Evolutionary conservation across 1,284 basidiomycete species (phyloP).

Genomic region (Sanghuangporus sanghuang): DNA sequence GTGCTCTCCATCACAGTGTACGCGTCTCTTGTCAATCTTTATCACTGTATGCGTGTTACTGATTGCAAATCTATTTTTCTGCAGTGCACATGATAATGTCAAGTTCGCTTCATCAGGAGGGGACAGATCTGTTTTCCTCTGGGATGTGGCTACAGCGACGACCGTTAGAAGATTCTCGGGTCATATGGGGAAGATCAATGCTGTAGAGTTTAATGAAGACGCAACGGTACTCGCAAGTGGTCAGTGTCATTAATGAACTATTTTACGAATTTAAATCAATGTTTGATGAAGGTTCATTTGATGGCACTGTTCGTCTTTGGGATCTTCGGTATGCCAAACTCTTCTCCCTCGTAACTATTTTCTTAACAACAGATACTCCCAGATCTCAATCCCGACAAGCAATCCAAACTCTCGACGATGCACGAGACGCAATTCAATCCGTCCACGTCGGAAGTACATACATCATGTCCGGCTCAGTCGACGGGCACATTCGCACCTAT

Average conservation of each 20-base stretch:
- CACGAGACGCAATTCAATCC: slow-evolving; percentile 84
- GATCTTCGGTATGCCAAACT: slow-evolving; percentile 63
- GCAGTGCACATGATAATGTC: slow-evolving; percentile 86
- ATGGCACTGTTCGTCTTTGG: slow-evolving; percentile 86
- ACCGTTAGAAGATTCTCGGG: slow-evolving; percentile 81
- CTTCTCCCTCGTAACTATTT: neutral
- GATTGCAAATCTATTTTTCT: neutral
- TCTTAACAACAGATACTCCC: slow-evolving; percentile 6
- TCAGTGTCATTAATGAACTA: slow-evolving; percentile 31
- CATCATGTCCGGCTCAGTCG: slow-evolving; percentile 82
- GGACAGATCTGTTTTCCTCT: slow-evolving; percentile 88
- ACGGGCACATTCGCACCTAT: slow-evolving; percentile 89
- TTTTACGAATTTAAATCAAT: neutral
- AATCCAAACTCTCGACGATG: slow-evolving; percentile 90
- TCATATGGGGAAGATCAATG: slow-evolving; percentile 87
- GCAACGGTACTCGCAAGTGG: slow-evolving; percentile 83
- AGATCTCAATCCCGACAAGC: slow-evolving; percentile 78
- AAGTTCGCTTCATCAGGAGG: slow-evolving; percentile 92
- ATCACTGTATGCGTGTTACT: neutral
- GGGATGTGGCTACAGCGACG: slow-evolving; percentile 89
- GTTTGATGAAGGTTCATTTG: slow-evolving; percentile 65
- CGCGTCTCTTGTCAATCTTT: neutral
- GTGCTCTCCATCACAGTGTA: slow-evolving; percentile 88
- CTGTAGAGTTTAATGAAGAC: slow-evolving; percentile 86
- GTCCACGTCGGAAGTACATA: slow-evolving; percentile 60